A percentile compares a stretch with the other conserved stretches of the same genome.
These are phyloP conservation scores for Magnusiomyces fungicola DNA, from an alignment of 1,139 yeast species.

Conservation along the genomic window DNA sequence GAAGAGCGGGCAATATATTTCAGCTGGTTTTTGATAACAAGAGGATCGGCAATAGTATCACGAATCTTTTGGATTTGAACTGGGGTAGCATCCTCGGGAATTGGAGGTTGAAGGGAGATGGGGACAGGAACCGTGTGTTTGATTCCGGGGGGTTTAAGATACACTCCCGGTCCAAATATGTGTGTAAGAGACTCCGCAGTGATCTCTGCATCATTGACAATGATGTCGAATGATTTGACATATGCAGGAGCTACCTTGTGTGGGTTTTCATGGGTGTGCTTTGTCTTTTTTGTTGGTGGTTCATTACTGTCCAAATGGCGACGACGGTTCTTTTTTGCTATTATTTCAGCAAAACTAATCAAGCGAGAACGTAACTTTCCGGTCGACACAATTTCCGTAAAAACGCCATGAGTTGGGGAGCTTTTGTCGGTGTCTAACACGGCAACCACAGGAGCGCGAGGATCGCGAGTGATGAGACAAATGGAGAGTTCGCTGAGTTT, in stretches of 20 bases:
- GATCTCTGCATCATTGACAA: constrained; percentile 23
- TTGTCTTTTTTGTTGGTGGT: constrained; percentile 4
- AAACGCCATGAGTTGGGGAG: constrained; percentile 22
- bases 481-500: constrained; percentile 19
- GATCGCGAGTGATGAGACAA: constrained; percentile 25
- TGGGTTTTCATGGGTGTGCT: constrained; percentile 5
- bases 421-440: constrained; percentile 19
- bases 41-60: constrained; percentile 19
- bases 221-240: constrained; percentile 20
- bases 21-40: constrained; percentile 20
- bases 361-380: constrained; percentile 18
- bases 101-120: constrained; percentile 15
- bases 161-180: constrained; percentile 21
- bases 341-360: constrained; percentile 1
- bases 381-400: constrained; percentile 24
- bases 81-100: constrained; percentile 16
- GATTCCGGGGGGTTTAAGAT: constrained; percentile 21
- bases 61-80: constrained; percentile 14
- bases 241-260: constrained; percentile 16
- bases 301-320: constrained; percentile 4
- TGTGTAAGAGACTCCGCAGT: constrained; percentile 20
- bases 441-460: constrained; percentile 20
- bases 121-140: constrained; percentile 25
- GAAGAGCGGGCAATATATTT: constrained; percentile 22
- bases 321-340: constrained; percentile 4